phyloP scores from a whole-genome alignment of 129 eudicot genomes.

The Kitagawia praeruptora region DNA sequence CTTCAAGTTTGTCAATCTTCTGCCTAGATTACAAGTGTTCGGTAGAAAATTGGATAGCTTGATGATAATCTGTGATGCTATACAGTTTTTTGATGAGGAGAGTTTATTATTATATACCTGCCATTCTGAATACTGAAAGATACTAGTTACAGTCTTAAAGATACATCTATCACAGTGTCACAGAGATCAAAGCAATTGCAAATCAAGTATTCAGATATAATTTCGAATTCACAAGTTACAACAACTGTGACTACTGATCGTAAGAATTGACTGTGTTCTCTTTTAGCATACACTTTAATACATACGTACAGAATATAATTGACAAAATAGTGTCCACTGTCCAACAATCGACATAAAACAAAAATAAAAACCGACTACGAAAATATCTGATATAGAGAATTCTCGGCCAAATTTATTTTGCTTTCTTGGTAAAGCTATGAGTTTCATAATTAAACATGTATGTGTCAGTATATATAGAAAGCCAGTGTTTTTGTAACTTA shows the following conservation, averaged over 20 bases:
- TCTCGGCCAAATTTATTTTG: too few relatives aligned
- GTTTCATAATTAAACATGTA: too few relatives aligned
- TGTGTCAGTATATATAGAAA: not conserved
- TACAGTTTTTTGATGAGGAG: not conserved
- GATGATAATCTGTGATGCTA: not conserved
- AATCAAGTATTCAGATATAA: not conserved
- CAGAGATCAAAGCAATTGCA: not conserved
- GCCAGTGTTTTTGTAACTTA: not conserved
- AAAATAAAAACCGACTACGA: too few relatives aligned
- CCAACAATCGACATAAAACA: too few relatives aligned
- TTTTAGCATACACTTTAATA: too few relatives aligned
- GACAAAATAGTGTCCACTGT: too few relatives aligned
- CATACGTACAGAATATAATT: too few relatives aligned
- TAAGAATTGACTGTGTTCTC: too few relatives aligned
- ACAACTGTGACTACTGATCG: not conserved
- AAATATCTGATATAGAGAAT: too few relatives aligned
- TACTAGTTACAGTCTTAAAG: not conserved
- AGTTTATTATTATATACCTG: not conserved
- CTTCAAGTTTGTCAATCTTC: not conserved
- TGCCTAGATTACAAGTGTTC: not conserved
- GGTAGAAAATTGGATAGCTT: not conserved
- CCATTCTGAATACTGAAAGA: not conserved
- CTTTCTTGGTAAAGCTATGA: too few relatives aligned
- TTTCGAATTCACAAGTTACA: not conserved
- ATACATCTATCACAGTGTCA: not conserved